Conservation (phyloP, 345 rosid genomes). For the Bruguiera gymnorhiza region DNA sequence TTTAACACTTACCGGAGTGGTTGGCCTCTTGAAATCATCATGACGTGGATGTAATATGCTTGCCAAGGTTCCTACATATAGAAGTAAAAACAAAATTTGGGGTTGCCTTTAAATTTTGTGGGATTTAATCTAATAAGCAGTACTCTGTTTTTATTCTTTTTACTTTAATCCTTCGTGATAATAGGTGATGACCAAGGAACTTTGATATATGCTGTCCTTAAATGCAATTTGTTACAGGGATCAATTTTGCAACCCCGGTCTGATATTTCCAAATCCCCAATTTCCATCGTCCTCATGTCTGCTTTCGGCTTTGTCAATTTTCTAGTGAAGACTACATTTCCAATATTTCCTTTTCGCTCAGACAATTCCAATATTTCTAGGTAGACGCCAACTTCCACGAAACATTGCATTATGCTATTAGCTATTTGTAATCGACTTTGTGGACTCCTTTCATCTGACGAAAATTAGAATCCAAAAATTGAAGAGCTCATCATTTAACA, state of each 20-base stretch:
- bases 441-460: too few species aligned
- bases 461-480: too few species aligned
- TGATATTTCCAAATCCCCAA: too few species aligned
- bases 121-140: neutral
- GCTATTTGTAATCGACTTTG: too few species aligned
- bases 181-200: neutral
- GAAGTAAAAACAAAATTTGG: constrained; percentile 17
- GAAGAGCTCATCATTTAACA: too few species aligned
- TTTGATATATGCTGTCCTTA: neutral
- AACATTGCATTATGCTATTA: too few species aligned
- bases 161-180: neutral
- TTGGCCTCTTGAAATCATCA: constrained; percentile 7
- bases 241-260: neutral
- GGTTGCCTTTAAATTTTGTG: constrained; percentile 10
- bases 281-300: too few species aligned
- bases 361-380: too few species aligned
- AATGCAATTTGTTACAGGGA: neutral
- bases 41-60: neutral
- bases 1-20: neutral
- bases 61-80: constrained; percentile 3
- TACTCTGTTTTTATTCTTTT: neutral
- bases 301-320: too few species aligned
- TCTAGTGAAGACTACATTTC: too few species aligned
- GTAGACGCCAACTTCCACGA: too few species aligned
- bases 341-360: too few species aligned